Evolutionary conservation across 345 rosid genomes (phyloP).

Genomic region (Rubroshorea leprosula): DNA sequence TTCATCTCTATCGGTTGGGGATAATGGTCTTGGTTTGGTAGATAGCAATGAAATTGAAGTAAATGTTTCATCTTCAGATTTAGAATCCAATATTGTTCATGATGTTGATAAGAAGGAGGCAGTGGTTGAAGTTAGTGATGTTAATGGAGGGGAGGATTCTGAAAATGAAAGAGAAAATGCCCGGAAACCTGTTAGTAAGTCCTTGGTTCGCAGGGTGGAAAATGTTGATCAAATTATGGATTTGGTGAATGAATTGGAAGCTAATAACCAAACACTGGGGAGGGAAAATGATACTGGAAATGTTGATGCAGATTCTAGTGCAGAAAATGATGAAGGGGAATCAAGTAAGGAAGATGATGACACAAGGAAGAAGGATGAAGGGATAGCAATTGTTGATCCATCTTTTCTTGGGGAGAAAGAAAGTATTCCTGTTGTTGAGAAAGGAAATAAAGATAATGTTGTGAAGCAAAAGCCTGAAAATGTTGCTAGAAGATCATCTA

Average conservation of each 20-base stretch:
- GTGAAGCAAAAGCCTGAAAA: no score
- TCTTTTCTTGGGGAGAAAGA: background rate
- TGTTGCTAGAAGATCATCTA: no score
- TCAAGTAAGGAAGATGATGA: no score
- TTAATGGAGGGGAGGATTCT: slow-evolving; percentile 17
- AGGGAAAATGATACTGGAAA: slow-evolving; percentile 22
- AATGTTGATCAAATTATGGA: slow-evolving; percentile 10
- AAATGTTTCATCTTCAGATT: background rate
- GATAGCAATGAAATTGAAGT: slow-evolving; percentile 15
- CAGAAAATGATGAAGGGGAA: slow-evolving; percentile 15
- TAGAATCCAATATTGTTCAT: slow-evolving; percentile 19
- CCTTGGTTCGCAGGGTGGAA: slow-evolving; percentile 18
- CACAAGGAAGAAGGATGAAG: no score
- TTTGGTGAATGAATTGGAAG: background rate
- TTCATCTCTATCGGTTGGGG: slow-evolving; percentile 27
- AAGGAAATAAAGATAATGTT: no score
- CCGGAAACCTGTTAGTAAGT: slow-evolving; percentile 13
- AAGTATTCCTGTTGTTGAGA: background rate
- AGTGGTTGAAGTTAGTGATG: slow-evolving; percentile 9
- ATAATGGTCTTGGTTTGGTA: slow-evolving; percentile 23
- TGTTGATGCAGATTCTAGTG: slow-evolving; percentile 7
- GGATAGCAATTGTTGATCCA: background rate
- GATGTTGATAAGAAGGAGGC: slow-evolving; percentile 9
- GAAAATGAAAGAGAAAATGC: slow-evolving; percentile 17
- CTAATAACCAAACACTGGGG: slow-evolving; percentile 1